Evolutionary conservation across 305 asterid genomes (phyloP).

Genomic region (Fraxinus velutina): DNA sequence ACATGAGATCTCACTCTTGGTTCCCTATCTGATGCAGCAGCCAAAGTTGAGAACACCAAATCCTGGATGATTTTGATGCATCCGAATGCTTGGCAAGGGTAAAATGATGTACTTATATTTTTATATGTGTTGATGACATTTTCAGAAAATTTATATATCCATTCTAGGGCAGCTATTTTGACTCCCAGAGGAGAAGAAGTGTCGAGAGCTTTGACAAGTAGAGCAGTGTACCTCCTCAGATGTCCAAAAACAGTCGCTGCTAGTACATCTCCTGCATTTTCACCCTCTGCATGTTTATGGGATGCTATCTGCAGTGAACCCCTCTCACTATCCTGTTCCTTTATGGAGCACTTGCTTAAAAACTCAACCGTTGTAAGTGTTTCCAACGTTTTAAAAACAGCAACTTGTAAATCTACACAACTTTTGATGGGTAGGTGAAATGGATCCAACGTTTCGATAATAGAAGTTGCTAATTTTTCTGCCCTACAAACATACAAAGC

Average conservation of each 20-base stretch:
- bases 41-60: slow-evolving; percentile 64
- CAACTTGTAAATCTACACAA: slow-evolving; percentile 68
- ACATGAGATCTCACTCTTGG: slow-evolving; percentile 79
- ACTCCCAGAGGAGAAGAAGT: slow-evolving; percentile 69
- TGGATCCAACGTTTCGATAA: slow-evolving; percentile 58
- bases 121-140: slow-evolving; percentile 45
- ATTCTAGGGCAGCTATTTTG: slow-evolving; percentile 72
- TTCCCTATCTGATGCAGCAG: slow-evolving; percentile 85
- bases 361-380: slow-evolving; percentile 65
- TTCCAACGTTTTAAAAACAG: slow-evolving; percentile 61
- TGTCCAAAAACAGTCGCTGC: slow-evolving; percentile 51
- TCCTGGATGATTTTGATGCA: slow-evolving; percentile 56
- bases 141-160: slow-evolving; percentile 71
- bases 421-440: slow-evolving; percentile 51
- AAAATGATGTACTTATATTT: slow-evolving; percentile 41
- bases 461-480: slow-evolving; percentile 49
- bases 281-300: slow-evolving; percentile 38
- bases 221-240: slow-evolving; percentile 54
- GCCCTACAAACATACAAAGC: slow-evolving; percentile 52
- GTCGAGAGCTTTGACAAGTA: slow-evolving; percentile 69
- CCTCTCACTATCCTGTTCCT: slow-evolving; percentile 40
- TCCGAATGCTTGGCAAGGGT: slow-evolving; percentile 68
- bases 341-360: slow-evolving; percentile 54
- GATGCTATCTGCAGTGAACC: slow-evolving; percentile 38
- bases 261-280: slow-evolving; percentile 41